Evolutionary conservation across 306 rosid species (phyloP), one percentile per base, ranked within the genome.

Genomic region (Inga leiocalycina): DNA sequence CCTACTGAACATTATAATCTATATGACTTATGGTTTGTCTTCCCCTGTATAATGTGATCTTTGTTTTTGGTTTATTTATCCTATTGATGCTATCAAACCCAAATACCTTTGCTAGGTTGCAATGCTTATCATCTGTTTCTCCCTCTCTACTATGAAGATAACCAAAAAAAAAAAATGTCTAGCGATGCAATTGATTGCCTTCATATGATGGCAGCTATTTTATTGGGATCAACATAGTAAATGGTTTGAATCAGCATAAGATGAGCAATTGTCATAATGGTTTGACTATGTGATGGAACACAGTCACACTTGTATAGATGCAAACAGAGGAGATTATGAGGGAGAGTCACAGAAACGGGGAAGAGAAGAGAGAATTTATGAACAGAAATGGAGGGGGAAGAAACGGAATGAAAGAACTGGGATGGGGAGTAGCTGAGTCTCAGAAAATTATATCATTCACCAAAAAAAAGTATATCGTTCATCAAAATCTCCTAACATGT

Each of bases 51-150:
- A 15, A 39, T n/a, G 52, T 46, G 65, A 32, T 74, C 39, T 78
- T 71, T 78, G 62, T 66, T 66, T 71, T 74, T 34, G 22, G 72
- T 65, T 79, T 71, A 79, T 79, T 20, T 73, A 8, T 64, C 61
- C 74, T 37, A 39, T 34, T 74, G 65, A 41, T 32, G 61, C 10
- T 79, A n/a, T 56, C 35, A 78, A 78, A 72, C 68, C 66, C 20
- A 34, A 39, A 27, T 78, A 71, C 43, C 44, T 46, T 19, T 77
- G 16, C 74, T 27, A 59, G 56, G 61, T 83, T 43, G 39, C 75
- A 11, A 73, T 39, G 30, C 35, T 30, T 65, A 30, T 64, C 39
- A 30, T 73, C 39, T 39, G 45, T 78, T 78, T 19, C 22, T 66
- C 74, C 51, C 11, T 48, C 52, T 49, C 70, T 78, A 35, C 74